A percentile compares a stretch with the other conserved stretches of the same genome.
These are phyloP conservation scores for Gaeumannomyces sp. DNA, from an alignment of 2,329 filamentous ascomycete species.

Conservation along the genomic window DNA sequence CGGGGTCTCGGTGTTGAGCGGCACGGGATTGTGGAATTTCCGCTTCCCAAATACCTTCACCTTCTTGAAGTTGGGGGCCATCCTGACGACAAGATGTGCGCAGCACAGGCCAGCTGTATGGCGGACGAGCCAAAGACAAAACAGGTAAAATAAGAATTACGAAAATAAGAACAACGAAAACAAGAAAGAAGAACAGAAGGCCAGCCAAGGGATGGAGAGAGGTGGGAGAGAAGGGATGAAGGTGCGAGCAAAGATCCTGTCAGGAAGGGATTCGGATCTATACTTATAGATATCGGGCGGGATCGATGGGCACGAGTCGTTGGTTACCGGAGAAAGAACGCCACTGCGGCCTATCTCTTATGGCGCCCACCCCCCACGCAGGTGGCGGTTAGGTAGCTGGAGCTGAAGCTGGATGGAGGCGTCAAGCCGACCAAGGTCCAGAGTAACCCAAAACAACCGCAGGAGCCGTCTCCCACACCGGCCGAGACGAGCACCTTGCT, in stretches of 20 bases:
- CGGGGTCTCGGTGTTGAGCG: constrained; percentile 19
- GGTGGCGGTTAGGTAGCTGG: not conserved
- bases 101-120: constrained; percentile 7
- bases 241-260: not conserved
- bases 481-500: not conserved
- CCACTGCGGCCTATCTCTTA: not conserved
- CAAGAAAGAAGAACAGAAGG: not conserved
- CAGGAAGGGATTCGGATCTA: constrained; percentile 1
- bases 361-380: not conserved
- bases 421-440: not conserved
- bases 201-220: not conserved
- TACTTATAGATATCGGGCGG: not conserved
- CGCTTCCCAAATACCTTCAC: constrained; percentile 23
- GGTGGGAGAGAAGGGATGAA: not conserved
- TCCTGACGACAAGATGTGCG: constrained; percentile 14
- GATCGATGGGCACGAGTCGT: not conserved
- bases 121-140: not conserved
- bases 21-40: constrained; percentile 17
- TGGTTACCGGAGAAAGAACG: not conserved
- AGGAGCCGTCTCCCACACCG: constrained; percentile 7
- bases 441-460: constrained; percentile 9
- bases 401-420: not conserved
- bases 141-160: not conserved
- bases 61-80: constrained; percentile 27
- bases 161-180: not conserved